Base-by-base conservation (phyloP, 257 asterid species). In the Linaria vulgaris region DNA sequence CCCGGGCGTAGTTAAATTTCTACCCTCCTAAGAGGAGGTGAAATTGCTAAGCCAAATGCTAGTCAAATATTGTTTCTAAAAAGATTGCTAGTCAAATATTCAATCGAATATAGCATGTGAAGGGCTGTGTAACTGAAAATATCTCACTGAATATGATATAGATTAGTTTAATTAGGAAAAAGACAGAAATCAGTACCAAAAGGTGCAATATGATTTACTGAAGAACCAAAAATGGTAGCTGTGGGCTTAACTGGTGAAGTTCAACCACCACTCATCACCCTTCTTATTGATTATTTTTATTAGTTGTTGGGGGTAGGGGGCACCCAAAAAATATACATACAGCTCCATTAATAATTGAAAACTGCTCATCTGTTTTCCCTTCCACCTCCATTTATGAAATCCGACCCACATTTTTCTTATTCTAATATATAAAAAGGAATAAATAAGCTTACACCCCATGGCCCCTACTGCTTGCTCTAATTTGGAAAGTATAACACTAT, bases 331-430 rank as follows among this genome's bases (percentile, higher is more conserved):
- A 13, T 38, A 22, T 37, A 39, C 51, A 39, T 39, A 19, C 34
- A 38, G 19, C 21, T 39, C 41, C 9, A 50, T 7, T 22, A 50
- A 19, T 50, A n/a, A 21, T 44, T n/a, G 19, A 19, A 6, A 50
- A 59, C 64, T 39, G 25, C 64, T 48, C 43, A 23, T 37, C 64
- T 19, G 20, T 38, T 59, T 59, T 59, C 51, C 49, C 20, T 51
- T 58, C 12, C 63, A 19, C 41, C 41, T 11, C 9, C 41, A 7
- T 3, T 4, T 34, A 34, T 34, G 10, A 34, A 34, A 34, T 34
- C 41, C 41, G 11, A 34, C 9, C 41, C 9, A 34, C 41, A 34
- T 4, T 4, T 7, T 34, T 34, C 6, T 34, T 34, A 4, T 34
- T 34, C 41, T 34, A 7, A 34, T 8, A 34, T 34, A 34, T 3